Base-by-base conservation (phyloP, 345 rosid species). In the Eucalyptus curtisii region DNA sequence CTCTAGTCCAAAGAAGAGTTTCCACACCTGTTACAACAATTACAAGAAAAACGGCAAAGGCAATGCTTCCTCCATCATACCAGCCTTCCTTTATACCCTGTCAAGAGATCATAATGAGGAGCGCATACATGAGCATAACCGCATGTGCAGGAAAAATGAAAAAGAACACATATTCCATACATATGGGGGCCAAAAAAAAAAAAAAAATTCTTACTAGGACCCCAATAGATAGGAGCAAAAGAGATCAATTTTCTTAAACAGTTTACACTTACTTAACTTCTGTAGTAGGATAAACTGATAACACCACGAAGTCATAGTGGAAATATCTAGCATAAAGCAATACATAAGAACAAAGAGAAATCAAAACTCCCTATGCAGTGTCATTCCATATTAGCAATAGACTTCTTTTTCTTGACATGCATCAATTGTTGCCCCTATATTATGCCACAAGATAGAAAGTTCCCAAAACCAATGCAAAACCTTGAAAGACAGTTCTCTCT, bases 31-130 rank as follows among this genome's bases (percentile, higher is more conserved):
- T 98, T 91, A 98, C 98, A 90, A 94, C 22, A 90, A 98, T 98
- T 88, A 98, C 99, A 90, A 98, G 98, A 89, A 98, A 87, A 86
- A 98, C 99, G 30, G 99, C 99, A 88, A 97, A 94, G 40, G 97
- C 95, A 91, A 98, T 98, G 95, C 99, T 98, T 55, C 97, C 98
- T 88, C 99, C 99, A 94, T 98, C 99, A 87, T 95, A 97, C 99
- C 99, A 98, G 89, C 99, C 99, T 94, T 94, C 94, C 88, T 95
- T 89, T 87, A 95, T 79, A 88, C 99, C 99, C 99, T 98, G 90
- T 45, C 59, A 91, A 48, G 57, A 80, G 76, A 52, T 87, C 89
- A 86, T 19, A 86, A 86, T 31, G 44, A 86, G 44, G 13, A 27
- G n/a, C 13, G 0, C 42, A 17, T 16, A 86, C 11, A 27, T 45